Evolutionary conservation across 2,329 filamentous ascomycete species (phyloP), one percentile per base, ranked within the genome.

Genomic region (Sphaerulina vaccinii): DNA sequence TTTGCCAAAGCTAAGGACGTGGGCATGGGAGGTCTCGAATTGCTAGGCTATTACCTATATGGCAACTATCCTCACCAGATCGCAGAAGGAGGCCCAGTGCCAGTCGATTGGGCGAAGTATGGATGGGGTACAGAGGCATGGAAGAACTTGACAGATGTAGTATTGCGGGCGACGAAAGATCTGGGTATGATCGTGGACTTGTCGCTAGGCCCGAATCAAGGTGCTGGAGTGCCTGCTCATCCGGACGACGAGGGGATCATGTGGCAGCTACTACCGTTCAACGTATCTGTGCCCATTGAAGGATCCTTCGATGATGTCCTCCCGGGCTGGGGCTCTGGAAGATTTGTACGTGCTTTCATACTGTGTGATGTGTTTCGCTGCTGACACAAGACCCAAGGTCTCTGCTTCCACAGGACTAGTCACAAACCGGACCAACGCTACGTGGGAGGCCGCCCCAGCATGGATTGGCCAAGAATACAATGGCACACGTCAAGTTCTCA

Each of bases 151-250:
- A 62, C 67, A 9, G 69, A 74, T 1, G 52, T 67, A 18, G 56
- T 64, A 7, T 48, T 71, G 8, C 47, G 69, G 48, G 70, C 72
- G 2, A 57, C 64, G 9, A 62, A 68, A 13, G 69, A 74, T 0
- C 15, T 54, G 15, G 70, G 64, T 0, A 38, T 78, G 8, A 49
- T 71, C 3, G 68, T 79, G 59, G 76, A 79, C 55, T 75, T 76
- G 57, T 65, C 71, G 0, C 41, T 79, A 1, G 76, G 76, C 0
- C 71, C 76, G 0, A 76, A 75, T 52, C 72, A 76, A 57, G 77
- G 76, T 3, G 68, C 72, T 39, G 77, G 77, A 11, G 73, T 77
- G 2, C 76, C 75, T 1, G 62, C 67, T 13, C 49, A 57, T n/a
- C 52, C 57, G 3, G 58, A 65, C 18, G 62, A 68, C 39, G 66